Base-by-base conservation (phyloP, 768 basidiomycete species). In the Clavulina sp. region DNA sequence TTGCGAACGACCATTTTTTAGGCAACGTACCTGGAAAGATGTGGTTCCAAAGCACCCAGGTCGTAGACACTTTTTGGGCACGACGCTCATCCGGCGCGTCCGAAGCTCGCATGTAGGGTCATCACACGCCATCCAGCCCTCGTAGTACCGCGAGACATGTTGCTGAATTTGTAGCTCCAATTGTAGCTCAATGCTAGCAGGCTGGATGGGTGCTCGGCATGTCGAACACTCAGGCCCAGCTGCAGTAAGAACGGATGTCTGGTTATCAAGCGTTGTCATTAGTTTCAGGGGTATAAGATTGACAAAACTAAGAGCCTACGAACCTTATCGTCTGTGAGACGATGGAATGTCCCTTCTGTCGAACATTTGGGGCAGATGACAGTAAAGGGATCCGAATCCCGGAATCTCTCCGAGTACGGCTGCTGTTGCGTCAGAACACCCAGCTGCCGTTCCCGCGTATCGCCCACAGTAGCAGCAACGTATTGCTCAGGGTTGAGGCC, bases 1-100 rank as follows among this genome's bases (percentile, higher is more conserved):
- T 18, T 5, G 4, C 5, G 29, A 18, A 47, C 43, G 16, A n/a
- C 31, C 13, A 30, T 33, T 32, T 48, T n/a, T n/a, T n/a, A n/a
- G n/a, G n/a, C 4, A 66, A 46, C 76, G 31, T 57, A 86, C 88
- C 74, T 87, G 84, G 54, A 84, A 80, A 16, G 74, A 57, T 52
- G 91, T 81, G 18, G 64, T 69, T 2, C 85, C 85, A 54, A 65
- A 70, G 64, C 89, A 93, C 6, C 73, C 77, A 4, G 63, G 66
- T 43, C 75, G 74, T 51, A 89, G 62, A 62, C 95, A 99, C 48
- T 81, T 70, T 30, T 79, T 74, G 4, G 88, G 91, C 63, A 89
- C 92, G 0, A 96, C 87, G 32, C 84, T 72, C 86, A 96, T 93
- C 73, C 81, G 84, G 19, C 95, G 72, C n/a, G 93, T 91, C 33